These are phyloP conservation scores for Diaporthe vexans DNA, from an alignment of 2,329 filamentous ascomycete genomes.

Conservation along the genomic window DNA sequence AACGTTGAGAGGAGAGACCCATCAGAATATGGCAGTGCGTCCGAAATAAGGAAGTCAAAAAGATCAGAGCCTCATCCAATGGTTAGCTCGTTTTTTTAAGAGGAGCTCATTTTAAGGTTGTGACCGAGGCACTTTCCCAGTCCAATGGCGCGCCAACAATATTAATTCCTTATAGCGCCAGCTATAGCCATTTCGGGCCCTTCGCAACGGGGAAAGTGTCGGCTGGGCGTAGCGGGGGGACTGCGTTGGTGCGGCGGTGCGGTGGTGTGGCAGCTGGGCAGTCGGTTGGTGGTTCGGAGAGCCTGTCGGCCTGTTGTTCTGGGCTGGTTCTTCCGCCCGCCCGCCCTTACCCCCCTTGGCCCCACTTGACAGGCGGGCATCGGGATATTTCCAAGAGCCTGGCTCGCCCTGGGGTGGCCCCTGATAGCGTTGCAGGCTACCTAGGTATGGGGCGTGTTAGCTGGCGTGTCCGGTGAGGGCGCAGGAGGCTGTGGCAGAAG, in stretches of 20 bases:
- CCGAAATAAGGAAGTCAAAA: conserved; percentile 22
- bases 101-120: conserved; percentile 26
- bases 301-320: background rate
- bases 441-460: background rate
- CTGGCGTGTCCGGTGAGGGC: conserved; percentile 16
- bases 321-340: conserved; percentile 36
- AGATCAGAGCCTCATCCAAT: conserved; percentile 23
- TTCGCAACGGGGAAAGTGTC: conserved; percentile 25
- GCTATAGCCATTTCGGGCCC: background rate
- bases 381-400: conserved; percentile 9
- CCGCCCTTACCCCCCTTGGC: background rate
- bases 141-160: conserved; percentile 2
- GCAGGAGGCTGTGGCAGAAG: conserved; percentile 18
- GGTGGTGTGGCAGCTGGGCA: no score
- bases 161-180: conserved; percentile 8
- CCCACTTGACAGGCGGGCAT: conserved; percentile 28
- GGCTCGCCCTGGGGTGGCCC: background rate
- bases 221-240: background rate
- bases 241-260: no score
- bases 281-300: background rate
- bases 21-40: conserved; percentile 27
- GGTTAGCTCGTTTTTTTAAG: conserved; percentile 12
- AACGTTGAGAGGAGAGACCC: background rate
- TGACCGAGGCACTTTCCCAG: conserved; percentile 10
- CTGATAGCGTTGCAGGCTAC: background rate